Evolutionary conservation across 2,329 filamentous ascomycete genomes (phyloP).

Genomic region (Stachybotrys chartarum): DNA sequence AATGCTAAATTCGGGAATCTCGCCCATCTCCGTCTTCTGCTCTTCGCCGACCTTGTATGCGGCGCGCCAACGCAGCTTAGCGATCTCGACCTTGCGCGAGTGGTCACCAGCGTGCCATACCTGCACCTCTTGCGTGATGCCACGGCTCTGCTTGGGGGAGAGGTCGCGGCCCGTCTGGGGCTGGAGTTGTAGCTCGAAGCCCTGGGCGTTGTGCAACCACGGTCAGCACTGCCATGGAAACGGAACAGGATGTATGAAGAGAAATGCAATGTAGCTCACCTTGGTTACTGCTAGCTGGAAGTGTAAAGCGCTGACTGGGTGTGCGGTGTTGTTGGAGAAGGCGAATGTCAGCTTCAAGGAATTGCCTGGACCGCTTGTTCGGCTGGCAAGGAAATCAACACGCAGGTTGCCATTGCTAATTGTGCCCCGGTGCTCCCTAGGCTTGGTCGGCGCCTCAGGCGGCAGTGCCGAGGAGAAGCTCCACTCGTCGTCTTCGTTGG

Average conservation of each 20-base stretch:
- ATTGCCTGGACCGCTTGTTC: slow-evolving; percentile 44
- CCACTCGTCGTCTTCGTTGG: slow-evolving; percentile 82
- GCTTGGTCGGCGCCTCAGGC: slow-evolving; percentile 41
- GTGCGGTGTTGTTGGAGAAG: slow-evolving; percentile 75
- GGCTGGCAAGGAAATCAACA: slow-evolving; percentile 65
- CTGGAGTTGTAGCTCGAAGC: slow-evolving; percentile 71
- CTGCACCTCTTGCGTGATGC: slow-evolving; percentile 75
- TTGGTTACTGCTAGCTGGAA: slow-evolving; percentile 93
- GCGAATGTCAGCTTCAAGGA: slow-evolving; percentile 64
- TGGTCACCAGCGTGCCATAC: slow-evolving; percentile 66
- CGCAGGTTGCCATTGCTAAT: slow-evolving; percentile 65
- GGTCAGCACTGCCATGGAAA: background rate
- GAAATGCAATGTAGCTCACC: slow-evolving; percentile 41
- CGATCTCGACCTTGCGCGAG: slow-evolving; percentile 61
- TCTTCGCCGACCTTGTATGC: slow-evolving; percentile 66
- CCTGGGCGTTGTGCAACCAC: slow-evolving; percentile 37
- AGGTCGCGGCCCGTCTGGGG: slow-evolving; percentile 79
- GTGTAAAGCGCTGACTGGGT: slow-evolving; percentile 70
- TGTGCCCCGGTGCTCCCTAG: slow-evolving; percentile 54
- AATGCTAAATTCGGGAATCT: slow-evolving; percentile 73
- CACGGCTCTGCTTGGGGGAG: slow-evolving; percentile 61
- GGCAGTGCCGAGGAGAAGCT: slow-evolving; percentile 85
- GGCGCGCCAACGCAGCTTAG: slow-evolving; percentile 86
- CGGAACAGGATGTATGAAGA: background rate
- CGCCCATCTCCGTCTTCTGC: slow-evolving; percentile 71